A percentile compares a stretch with the other conserved stretches of the same genome.
phyloP scores from a whole-genome alignment of 2,329 filamentous ascomycete species.

The Teratosphaeriaceae sp. region DNA sequence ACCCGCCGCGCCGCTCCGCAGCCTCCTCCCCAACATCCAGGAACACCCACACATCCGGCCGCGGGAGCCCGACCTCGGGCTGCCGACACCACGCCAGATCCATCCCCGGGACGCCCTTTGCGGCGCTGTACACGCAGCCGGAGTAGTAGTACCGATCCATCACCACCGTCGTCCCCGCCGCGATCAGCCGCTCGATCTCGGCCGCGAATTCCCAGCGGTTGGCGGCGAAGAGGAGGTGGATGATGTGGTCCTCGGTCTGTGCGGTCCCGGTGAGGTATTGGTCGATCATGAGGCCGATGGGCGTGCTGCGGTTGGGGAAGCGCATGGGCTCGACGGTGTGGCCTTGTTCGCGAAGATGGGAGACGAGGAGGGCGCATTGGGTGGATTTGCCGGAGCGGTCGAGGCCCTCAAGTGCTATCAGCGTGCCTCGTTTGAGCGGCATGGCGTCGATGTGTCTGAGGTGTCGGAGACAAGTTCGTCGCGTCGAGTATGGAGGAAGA shows the following conservation, averaged over 20 bases:
- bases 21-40: slow-evolving; percentile 70
- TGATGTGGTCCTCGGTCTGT: slow-evolving; percentile 77
- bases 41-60: slow-evolving; percentile 82
- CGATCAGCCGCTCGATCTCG: slow-evolving; percentile 42
- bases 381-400: slow-evolving; percentile 91
- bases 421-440: slow-evolving; percentile 47
- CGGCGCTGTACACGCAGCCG: slow-evolving; percentile 86
- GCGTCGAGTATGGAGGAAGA: neutral
- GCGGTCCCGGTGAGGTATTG: slow-evolving; percentile 66
- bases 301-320: slow-evolving; percentile 73
- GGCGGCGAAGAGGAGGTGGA: slow-evolving; percentile 83
- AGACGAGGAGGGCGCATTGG: slow-evolving; percentile 65
- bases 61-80: slow-evolving; percentile 78
- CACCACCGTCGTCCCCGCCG: slow-evolving; percentile 65
- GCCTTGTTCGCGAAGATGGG: slow-evolving; percentile 46
- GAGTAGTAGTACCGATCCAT: slow-evolving; percentile 95
- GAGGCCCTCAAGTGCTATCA: slow-evolving; percentile 81
- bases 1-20: slow-evolving; percentile 73
- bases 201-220: slow-evolving; percentile 73
- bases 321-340: slow-evolving; percentile 52
- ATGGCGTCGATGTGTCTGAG: neutral
- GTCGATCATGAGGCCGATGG: slow-evolving; percentile 83
- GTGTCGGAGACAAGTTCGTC: neutral
- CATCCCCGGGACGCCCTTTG: slow-evolving; percentile 68
- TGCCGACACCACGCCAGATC: slow-evolving; percentile 72